Percentiles rank a stretch among this genome's conserved stretches.
These are phyloP conservation scores for Friedmanniomyces endolithicus DNA, from an alignment of 495 filamentous ascomycete species.

Conservation along the genomic window DNA sequence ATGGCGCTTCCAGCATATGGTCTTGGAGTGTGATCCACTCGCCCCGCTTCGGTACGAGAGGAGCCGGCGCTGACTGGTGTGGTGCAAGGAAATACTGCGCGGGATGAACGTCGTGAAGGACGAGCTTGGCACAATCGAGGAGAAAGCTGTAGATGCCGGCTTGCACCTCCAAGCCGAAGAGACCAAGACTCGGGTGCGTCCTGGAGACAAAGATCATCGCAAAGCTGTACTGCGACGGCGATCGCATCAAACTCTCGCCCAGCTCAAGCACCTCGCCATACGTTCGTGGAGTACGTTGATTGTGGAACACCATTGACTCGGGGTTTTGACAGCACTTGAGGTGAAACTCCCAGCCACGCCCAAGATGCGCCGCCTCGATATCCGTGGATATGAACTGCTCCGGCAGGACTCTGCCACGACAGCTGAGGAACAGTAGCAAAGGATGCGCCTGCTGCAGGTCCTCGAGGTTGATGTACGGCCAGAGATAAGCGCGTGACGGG, in stretches of 20 bases:
- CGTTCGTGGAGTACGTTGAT: conserved; percentile 20
- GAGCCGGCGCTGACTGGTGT: conserved; percentile 12
- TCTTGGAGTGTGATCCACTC: not conserved
- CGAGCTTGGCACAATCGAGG: conserved; percentile 26
- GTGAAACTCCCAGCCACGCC: conserved; percentile 22
- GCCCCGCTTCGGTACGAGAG: conserved; percentile 21
- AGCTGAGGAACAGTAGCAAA: conserved; percentile 39
- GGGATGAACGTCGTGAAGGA: conserved; percentile 35
- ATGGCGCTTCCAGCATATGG: conserved; percentile 33
- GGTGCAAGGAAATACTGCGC: conserved; percentile 5
- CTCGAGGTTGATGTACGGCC: conserved; percentile 48
- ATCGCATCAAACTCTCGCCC: conserved; percentile 28
- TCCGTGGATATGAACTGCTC: conserved; percentile 34
- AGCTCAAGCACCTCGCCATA: conserved; percentile 39
- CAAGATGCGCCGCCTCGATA: conserved; percentile 24
- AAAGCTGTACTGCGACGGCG: conserved; percentile 11
- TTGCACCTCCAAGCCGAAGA: conserved; percentile 38
- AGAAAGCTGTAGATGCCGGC: conserved; percentile 35
- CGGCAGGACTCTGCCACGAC: conserved; percentile 36
- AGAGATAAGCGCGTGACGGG: conserved; percentile 31
- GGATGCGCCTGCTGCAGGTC: conserved; percentile 36
- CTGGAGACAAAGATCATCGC: conserved; percentile 21
- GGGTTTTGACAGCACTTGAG: conserved; percentile 20
- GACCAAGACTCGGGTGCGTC: conserved; percentile 33
- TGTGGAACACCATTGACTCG: conserved; percentile 33